Evolutionary conservation across 164 flowering plant species (phyloP), one percentile per base, ranked within the genome.

Genomic region (Berberis vulgaris): DNA sequence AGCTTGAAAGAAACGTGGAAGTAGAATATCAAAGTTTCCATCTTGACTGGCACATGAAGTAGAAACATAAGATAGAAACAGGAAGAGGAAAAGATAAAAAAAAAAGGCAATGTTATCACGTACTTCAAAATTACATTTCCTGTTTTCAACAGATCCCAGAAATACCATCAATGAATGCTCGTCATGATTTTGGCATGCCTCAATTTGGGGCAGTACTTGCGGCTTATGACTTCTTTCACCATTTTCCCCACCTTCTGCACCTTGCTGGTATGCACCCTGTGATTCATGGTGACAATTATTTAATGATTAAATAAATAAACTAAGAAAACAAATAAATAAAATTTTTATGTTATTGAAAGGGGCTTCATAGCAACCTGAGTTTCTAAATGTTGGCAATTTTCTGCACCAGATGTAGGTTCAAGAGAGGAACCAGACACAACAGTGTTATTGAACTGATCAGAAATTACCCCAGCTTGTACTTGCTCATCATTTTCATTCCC

Each of bases 391-490:
- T 44, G 67, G 39, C 6, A 40, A 54, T 61, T 3, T 44, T 65
- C 71, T 62, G 39, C 67, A 42, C 13, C 62, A 42, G 61, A 57
- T 50, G 56, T 43, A 62, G 62, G 65, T 39, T 59, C 45, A 2
- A 12, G 11, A 60, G 54, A 65, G n/a, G 41, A 53, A 45, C 57
- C 26, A 49, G 57, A 41, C 43, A 61, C 56, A 26, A 46, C 49
- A 54, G 45, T 43, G 57, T 47, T 57, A 57, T 69, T 62, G n/a
- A 54, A 57, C 55, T 69, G 62, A 65, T 64, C 54, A 42, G 67
- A 62, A 4, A 13, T 52, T 9, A 62, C 54, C 58, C 58, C 57
- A 45, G 43, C 45, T 11, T 45, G 57, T 53, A 57, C 61, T 57
- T 10, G 40, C 59, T 66, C 71, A 62, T 26, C 60, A 62, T 45